Conservation (phyloP, 2,329 filamentous ascomycete genomes). For the Aureobasidium subglaciale region DNA sequence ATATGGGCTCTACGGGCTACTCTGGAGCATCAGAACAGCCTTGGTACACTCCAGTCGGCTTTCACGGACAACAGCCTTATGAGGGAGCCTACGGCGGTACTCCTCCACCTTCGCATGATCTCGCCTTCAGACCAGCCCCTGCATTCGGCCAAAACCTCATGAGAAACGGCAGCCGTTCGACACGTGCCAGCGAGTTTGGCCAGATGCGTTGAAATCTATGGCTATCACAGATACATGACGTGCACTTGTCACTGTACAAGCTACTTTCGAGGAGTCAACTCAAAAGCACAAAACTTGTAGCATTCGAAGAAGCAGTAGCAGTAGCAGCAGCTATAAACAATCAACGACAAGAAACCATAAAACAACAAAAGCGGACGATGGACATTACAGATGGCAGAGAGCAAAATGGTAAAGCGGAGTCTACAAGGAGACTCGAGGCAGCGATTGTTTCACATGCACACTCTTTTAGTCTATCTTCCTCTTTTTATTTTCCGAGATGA, state of each 20-base stretch:
- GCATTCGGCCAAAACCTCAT: not conserved
- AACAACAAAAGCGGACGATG: not conserved
- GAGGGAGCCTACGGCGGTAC: not conserved
- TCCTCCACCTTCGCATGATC: not conserved
- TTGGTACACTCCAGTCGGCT: conserved; percentile 3
- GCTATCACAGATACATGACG: not conserved
- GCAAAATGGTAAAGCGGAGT: not conserved
- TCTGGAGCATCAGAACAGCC: not conserved
- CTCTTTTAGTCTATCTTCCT: not conserved
- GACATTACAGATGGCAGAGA: not conserved
- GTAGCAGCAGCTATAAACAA: too few relatives aligned
- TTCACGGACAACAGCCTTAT: not conserved
- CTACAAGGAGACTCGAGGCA: not conserved
- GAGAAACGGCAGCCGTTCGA: not conserved
- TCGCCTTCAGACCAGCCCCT: conserved; percentile 1
- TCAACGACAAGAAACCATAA: not conserved
- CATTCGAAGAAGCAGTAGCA: too few relatives aligned
- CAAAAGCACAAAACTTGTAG: too few relatives aligned
- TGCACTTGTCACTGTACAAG: not conserved
- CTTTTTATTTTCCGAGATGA: not conserved
- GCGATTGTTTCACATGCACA: not conserved
- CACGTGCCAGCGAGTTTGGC: not conserved
- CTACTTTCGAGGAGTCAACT: not conserved
- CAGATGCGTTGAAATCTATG: not conserved
- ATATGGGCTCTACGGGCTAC: not conserved